phyloP scores from a whole-genome alignment of 2,329 filamentous ascomycete genomes.

The Xylaria sp. region DNA sequence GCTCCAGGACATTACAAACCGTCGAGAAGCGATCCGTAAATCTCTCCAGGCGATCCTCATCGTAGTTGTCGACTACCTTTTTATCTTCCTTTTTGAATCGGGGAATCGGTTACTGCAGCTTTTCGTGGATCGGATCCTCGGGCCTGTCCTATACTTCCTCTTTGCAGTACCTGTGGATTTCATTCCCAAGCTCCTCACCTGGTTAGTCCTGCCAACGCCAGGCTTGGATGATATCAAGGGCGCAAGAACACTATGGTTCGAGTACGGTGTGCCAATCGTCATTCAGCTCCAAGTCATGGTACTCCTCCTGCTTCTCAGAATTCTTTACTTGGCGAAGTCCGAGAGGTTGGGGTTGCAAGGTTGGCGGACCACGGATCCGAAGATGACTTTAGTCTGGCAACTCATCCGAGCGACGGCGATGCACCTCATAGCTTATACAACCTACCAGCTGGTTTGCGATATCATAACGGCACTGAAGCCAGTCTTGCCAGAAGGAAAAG shows the following conservation, averaged over 20 bases:
- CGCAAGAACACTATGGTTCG: slow-evolving; percentile 12
- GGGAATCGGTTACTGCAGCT: not conserved
- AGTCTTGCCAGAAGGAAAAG: not conserved
- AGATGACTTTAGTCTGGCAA: slow-evolving; percentile 13
- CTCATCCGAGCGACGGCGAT: slow-evolving; percentile 25
- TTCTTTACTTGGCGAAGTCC: slow-evolving; percentile 21
- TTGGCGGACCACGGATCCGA: slow-evolving; percentile 8
- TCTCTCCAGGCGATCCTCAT: not conserved
- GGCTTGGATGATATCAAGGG: not conserved
- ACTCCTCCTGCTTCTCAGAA: slow-evolving; percentile 19
- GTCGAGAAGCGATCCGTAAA: slow-evolving; percentile 4
- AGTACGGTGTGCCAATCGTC: slow-evolving; percentile 17
- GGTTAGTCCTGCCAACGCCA: slow-evolving; percentile 18
- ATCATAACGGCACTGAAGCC: slow-evolving; percentile 1
- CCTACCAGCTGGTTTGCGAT: slow-evolving; percentile 24
- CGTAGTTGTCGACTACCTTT: slow-evolving; percentile 5
- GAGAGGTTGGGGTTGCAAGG: slow-evolving; percentile 19
- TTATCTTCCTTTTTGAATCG: not conserved
- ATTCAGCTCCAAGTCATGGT: slow-evolving; percentile 21
- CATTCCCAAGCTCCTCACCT: slow-evolving; percentile 4
- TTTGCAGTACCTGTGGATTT: slow-evolving; percentile 8
- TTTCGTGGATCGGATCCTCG: not conserved
- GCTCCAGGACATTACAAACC: slow-evolving; percentile 3
- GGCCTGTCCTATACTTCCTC: slow-evolving; percentile 3
- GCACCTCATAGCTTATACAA: slow-evolving; percentile 26